Base-by-base conservation (phyloP, 2,329 filamentous ascomycete species). In the Akanthomyces dipterigenus region DNA sequence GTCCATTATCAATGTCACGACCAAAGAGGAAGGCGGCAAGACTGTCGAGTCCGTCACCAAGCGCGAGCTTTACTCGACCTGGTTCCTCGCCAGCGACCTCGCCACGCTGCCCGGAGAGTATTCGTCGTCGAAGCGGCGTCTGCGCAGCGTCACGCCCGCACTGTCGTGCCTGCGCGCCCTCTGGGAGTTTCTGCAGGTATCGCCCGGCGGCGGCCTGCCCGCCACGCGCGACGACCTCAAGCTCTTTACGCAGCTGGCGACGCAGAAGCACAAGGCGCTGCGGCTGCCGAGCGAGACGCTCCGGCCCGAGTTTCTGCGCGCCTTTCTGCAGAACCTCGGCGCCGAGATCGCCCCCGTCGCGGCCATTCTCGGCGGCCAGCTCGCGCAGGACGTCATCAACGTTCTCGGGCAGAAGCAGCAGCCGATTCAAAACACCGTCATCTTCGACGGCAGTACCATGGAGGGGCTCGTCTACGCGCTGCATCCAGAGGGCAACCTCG, bases 371-470 rank as follows among this genome's bases (percentile, higher is more conserved):
- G 95, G 95, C 54, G 95, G 93, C 11, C 87, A 93, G 72, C 82
- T 99, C 18, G 91, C 93, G 1, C 95, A 99, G 76, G 95, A 99
- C 71, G 92, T 96, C 56, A 98, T 99, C 76, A 98, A 98, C 69
- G 93, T 97, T 36, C 83, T 98, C 6, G 91, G 93, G 54, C 87
- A 90, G 71, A 87, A 89, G 45, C 92, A 98, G 76, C 95, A 97
- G 74, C 95, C 95, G 1, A 89, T 99, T 46, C 95, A 99, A 77
- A 99, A 99, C 73, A 86, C 96, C 72, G 83, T 96, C 55, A 79
- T 98, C 22, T 96, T 98, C 69, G 92, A 98, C 72, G 93, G 93
- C 16, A 89, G 91, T 67, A 83, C 82, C 50, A 89, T 90, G 74
- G 84, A 90, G 65, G 90, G 89, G 0, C 86, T 86, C 2, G 87